Conservation (phyloP, 2,329 filamentous ascomycete genomes). For the Berkeleyomyces basicola region DNA sequence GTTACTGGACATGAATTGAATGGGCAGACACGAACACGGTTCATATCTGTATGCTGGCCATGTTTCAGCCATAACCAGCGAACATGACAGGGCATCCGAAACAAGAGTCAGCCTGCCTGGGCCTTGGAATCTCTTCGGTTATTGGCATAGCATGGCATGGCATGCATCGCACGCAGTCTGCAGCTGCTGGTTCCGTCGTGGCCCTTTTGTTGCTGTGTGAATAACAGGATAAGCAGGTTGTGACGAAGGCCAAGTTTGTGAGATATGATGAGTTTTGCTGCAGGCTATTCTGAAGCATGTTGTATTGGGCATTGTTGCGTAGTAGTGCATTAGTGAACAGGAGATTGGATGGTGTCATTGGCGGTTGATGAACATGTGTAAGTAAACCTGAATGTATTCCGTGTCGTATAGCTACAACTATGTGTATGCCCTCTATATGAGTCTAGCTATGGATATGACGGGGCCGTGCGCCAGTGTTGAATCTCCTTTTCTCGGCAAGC, state of each 20-base stretch:
- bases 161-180: not conserved
- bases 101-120: not conserved
- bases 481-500: not conserved
- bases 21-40: not conserved
- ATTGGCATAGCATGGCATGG: not conserved
- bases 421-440: not conserved
- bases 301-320: not conserved
- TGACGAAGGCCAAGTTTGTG: not conserved
- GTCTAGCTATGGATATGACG: not conserved
- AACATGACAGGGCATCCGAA: not conserved
- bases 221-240: not conserved
- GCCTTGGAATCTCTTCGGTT: not conserved
- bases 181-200: not conserved
- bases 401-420: not conserved
- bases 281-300: not conserved
- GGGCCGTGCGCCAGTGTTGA: not conserved
- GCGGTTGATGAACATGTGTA: not conserved
- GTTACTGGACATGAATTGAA: not conserved
- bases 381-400: no score
- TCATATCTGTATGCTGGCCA: not conserved
- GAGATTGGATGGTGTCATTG: not conserved
- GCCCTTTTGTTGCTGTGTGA: not conserved
- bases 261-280: not conserved
- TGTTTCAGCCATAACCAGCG: not conserved
- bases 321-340: not conserved